Evolutionary conservation across 2,329 filamentous ascomycete genomes (phyloP).

Genomic region (Neoscytalidium dimidiatum): DNA sequence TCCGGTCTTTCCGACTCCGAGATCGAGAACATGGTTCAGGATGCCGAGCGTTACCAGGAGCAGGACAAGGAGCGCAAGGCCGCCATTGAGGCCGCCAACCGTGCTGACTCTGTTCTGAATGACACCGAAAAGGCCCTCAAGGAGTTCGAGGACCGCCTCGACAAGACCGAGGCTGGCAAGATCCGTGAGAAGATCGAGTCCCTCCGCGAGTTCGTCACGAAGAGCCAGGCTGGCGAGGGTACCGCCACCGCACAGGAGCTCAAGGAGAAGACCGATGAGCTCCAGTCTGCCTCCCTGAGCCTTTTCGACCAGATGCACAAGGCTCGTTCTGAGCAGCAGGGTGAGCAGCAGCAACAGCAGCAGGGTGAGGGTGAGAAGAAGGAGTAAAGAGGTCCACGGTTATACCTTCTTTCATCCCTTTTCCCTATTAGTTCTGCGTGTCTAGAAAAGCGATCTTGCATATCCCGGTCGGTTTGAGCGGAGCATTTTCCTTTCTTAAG

Average conservation of each 20-base stretch:
- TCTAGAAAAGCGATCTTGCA: constrained; percentile 21
- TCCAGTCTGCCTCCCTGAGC: constrained; percentile 92
- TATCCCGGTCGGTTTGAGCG: constrained; percentile 9
- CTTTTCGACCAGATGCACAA: constrained; percentile 99
- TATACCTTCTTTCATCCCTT: background rate
- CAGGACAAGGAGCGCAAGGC: constrained; percentile 95
- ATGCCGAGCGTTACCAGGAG: constrained; percentile 96
- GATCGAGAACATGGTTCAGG: constrained; percentile 96
- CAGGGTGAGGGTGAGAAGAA: constrained; percentile 21
- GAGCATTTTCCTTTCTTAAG: constrained; percentile 12
- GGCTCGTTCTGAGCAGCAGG: constrained; percentile 67
- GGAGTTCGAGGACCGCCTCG: constrained; percentile 92
- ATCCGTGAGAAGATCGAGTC: constrained; percentile 91
- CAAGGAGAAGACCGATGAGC: constrained; percentile 98
- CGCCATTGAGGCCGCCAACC: constrained; percentile 95
- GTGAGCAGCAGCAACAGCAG: constrained; percentile 34
- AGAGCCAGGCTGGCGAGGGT: constrained; percentile 92
- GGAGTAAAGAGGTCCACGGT: constrained; percentile 3
- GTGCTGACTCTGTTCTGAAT: constrained; percentile 92
- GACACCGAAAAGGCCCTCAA: constrained; percentile 98
- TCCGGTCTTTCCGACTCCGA: constrained; percentile 93
- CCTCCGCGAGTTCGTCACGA: constrained; percentile 86
- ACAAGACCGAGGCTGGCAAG: constrained; percentile 91
- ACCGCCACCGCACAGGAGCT: constrained; percentile 84
- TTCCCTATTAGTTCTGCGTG: background rate